A percentile compares a stretch with the other conserved stretches of the same genome.
Conservation (phyloP, 202 grass and related monocot genomes). For the Panicum virgatum region DNA sequence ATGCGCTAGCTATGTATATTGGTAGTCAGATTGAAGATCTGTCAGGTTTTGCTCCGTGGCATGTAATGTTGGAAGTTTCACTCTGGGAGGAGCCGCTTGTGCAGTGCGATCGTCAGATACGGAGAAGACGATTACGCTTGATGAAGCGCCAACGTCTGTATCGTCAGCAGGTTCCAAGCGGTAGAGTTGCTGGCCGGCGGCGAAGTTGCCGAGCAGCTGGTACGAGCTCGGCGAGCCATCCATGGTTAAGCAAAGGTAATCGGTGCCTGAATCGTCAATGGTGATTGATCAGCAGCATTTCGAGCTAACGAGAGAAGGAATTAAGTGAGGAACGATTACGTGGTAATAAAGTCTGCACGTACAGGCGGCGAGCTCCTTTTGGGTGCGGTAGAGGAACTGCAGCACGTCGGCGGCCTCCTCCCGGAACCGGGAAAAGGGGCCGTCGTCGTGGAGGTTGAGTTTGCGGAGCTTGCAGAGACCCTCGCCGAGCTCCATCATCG, state of each 20-base stretch:
- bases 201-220: slow-evolving; percentile 81
- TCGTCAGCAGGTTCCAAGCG: slow-evolving; percentile 10
- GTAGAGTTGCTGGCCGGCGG: slow-evolving; percentile 69
- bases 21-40: slow-evolving; percentile 26
- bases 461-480: slow-evolving; percentile 76
- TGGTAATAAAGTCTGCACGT: not conserved
- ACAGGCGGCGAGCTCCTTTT: slow-evolving; percentile 90
- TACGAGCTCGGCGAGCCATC: slow-evolving; percentile 71
- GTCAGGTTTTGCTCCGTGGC: slow-evolving; percentile 56
- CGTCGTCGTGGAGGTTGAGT: slow-evolving; percentile 40
- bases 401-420: slow-evolving; percentile 65
- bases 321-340: too few relatives aligned
- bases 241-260: slow-evolving; percentile 69
- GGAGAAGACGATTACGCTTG: slow-evolving; percentile 63
- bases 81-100: slow-evolving; percentile 14
- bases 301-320: too few relatives aligned
- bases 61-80: slow-evolving; percentile 59
- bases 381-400: slow-evolving; percentile 81
- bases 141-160: slow-evolving; percentile 20
- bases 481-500: slow-evolving; percentile 92
- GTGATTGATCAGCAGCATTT: too few relatives aligned
- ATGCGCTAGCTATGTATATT: not conserved
- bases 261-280: slow-evolving; percentile 49
- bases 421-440: slow-evolving; percentile 56
- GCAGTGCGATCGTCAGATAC: slow-evolving; percentile 3